Evolutionary conservation across 495 filamentous ascomycete genomes (phyloP).

Genomic region (Aspergillus bertholletiae): DNA sequence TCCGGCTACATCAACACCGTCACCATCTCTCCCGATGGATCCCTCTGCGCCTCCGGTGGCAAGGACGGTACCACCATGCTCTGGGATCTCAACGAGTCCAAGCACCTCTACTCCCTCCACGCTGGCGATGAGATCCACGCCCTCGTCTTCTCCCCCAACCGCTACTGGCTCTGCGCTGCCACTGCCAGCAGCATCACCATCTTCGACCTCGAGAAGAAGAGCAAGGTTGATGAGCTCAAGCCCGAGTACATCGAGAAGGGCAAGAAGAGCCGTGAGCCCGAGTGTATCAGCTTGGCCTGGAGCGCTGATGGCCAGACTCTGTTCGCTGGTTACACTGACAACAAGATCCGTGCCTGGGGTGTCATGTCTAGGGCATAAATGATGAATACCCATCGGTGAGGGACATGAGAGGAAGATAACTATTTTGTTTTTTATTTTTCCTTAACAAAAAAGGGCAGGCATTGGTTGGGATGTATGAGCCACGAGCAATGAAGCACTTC

Average conservation of each 20-base stretch:
- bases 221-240: slow-evolving; percentile 99
- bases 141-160: slow-evolving; percentile 99
- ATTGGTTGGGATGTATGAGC: slow-evolving; percentile 50
- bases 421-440: slow-evolving; percentile 19
- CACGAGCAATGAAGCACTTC: slow-evolving; percentile 46
- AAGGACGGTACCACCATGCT: slow-evolving; percentile 99
- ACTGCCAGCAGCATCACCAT: slow-evolving; percentile 98
- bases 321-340: slow-evolving; percentile 99
- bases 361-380: slow-evolving; percentile 72
- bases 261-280: slow-evolving; percentile 98
- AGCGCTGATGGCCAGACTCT: slow-evolving; percentile 96
- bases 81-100: slow-evolving; percentile 99
- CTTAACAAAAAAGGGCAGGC: slow-evolving; percentile 33
- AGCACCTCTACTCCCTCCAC: slow-evolving; percentile 99
- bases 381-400: slow-evolving; percentile 22
- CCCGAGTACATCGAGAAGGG: slow-evolving; percentile 93
- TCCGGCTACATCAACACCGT: slow-evolving; percentile 99
- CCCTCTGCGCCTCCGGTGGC: slow-evolving; percentile 97
- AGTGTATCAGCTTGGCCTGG: slow-evolving; percentile 97
- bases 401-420: slow-evolving; percentile 12
- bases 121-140: slow-evolving; percentile 99
- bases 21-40: slow-evolving; percentile 99
- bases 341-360: slow-evolving; percentile 98
- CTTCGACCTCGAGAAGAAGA: slow-evolving; percentile 99
- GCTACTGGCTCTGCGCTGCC: slow-evolving; percentile 99